A percentile compares a stretch with the other conserved stretches of the same genome.
phyloP scores from a whole-genome alignment of 139 green algal species.

The Micractinium sp. region DNA sequence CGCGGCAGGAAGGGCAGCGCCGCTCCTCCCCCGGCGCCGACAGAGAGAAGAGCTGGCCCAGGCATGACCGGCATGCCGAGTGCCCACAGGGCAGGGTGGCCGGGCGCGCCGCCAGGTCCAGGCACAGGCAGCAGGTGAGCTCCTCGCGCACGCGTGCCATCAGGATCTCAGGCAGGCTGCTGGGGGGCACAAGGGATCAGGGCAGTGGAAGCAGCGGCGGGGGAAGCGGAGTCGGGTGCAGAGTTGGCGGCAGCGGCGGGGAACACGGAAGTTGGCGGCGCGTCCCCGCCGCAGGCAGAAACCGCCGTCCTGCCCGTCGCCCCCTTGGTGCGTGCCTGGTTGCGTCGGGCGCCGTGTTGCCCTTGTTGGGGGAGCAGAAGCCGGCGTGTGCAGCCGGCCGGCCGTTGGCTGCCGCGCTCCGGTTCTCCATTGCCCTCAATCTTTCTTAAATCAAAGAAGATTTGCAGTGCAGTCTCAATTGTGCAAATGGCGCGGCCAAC shows the following conservation, averaged over 20 bases:
- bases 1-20: conserved; percentile 4
- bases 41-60: not conserved
- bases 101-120: not conserved
- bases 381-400: too few species aligned
- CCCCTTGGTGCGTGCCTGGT: too few species aligned
- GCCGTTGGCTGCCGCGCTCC: too few species aligned
- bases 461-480: too few species aligned
- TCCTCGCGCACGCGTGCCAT: not conserved
- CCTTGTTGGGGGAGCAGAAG: too few species aligned
- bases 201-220: not conserved
- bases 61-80: not conserved
- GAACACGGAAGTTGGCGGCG: too few species aligned
- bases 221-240: not conserved
- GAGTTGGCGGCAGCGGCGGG: not conserved
- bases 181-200: not conserved
- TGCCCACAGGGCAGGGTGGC: conserved; percentile 10
- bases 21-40: not conserved
- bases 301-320: too few species aligned
- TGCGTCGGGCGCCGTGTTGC: too few species aligned
- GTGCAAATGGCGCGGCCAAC: too few species aligned
- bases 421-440: too few species aligned
- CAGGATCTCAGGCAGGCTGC: not conserved
- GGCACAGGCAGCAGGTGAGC: conserved; percentile 10
- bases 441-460: too few species aligned
- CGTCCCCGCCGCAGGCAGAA: too few species aligned